Evolutionary conservation across 1,284 basidiomycete genomes (phyloP).

Genomic region (Ganoderma multipileum): DNA sequence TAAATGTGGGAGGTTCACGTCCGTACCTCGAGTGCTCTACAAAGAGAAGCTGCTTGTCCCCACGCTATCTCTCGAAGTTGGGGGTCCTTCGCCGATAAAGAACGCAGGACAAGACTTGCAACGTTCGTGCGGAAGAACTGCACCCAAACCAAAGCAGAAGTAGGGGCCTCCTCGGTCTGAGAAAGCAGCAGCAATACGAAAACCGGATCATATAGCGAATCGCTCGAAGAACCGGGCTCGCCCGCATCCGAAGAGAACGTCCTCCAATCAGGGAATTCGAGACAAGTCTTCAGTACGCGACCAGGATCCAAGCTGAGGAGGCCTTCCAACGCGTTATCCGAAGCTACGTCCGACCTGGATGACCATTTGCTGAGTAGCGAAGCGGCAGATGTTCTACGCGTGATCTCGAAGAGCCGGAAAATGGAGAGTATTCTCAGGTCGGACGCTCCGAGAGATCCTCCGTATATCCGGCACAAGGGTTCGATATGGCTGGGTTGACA

Average conservation of each 20-base stretch:
- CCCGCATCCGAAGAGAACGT: conserved; percentile 45
- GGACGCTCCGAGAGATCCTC: conserved; percentile 66
- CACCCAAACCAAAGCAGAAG: conserved; percentile 81
- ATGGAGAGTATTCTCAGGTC: conserved; percentile 78
- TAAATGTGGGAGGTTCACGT: neutral
- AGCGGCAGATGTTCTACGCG: conserved; percentile 70
- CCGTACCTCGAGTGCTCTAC: conserved; percentile 62
- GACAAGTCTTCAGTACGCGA: conserved; percentile 75
- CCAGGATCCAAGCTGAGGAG: conserved; percentile 75
- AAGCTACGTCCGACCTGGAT: conserved; percentile 47
- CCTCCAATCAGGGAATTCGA: conserved; percentile 74
- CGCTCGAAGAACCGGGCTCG: conserved; percentile 39
- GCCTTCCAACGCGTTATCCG: conserved; percentile 63
- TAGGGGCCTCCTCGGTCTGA: conserved; percentile 61
- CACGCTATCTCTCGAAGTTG: conserved; percentile 65
- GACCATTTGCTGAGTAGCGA: conserved; percentile 73
- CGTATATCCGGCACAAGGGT: conserved; percentile 77
- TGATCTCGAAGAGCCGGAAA: conserved; percentile 80
- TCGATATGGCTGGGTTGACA: conserved; percentile 85
- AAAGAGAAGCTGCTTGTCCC: conserved; percentile 60
- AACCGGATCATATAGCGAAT: conserved; percentile 79
- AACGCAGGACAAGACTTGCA: conserved; percentile 76
- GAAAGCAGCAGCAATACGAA: conserved; percentile 78
- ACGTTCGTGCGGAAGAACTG: conserved; percentile 86
- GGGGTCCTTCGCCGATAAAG: conserved; percentile 73